Conservation (phyloP, 768 basidiomycete genomes). For the Termitomyces sp. region DNA sequence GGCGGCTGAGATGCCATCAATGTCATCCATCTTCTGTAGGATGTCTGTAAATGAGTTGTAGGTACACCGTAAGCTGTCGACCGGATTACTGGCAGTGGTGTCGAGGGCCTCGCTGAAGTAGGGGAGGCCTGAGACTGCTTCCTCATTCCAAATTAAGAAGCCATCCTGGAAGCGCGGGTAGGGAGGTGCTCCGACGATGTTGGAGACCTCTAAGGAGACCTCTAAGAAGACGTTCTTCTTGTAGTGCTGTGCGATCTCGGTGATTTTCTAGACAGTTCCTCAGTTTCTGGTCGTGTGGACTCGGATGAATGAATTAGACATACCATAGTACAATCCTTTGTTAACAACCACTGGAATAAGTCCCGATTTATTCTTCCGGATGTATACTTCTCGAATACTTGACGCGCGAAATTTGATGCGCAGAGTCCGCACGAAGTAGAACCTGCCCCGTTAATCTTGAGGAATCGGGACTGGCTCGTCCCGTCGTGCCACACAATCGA, state of each 20-base stretch:
- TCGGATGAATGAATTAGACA: background rate
- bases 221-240: background rate
- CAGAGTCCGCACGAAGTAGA: background rate
- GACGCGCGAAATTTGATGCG: slow-evolving; percentile 1
- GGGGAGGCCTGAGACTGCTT: background rate
- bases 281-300: background rate
- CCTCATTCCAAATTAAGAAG: too few species aligned
- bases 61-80: background rate
- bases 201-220: background rate
- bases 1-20: background rate
- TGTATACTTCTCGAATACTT: background rate
- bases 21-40: background rate
- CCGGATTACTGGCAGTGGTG: background rate
- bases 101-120: background rate
- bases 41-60: background rate
- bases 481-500: background rate
- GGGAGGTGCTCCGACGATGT: background rate
- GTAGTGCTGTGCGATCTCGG: background rate
- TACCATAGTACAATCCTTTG: background rate
- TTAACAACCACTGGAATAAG: background rate
- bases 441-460: accelerated
- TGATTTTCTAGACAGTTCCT: background rate
- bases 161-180: background rate
- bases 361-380: too few species aligned
- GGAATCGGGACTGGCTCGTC: background rate